phyloP scores from a whole-genome alignment of 2,329 filamentous ascomycete genomes.

The Cladophialophora yegresii region DNA sequence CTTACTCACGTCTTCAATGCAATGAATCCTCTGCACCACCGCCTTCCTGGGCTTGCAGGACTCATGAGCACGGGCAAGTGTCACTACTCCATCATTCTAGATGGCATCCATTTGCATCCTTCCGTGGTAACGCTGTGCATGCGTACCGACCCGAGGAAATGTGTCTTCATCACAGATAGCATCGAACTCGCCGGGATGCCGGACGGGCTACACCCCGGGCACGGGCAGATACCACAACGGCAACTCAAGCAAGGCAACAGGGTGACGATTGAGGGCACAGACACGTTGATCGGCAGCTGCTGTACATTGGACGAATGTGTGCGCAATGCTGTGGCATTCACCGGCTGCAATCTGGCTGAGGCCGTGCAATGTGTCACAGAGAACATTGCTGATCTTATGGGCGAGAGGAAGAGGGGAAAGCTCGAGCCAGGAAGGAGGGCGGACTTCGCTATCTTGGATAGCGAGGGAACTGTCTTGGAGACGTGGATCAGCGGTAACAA shows the following conservation, averaged over 20 bases:
- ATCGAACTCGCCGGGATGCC: slow-evolving; percentile 57
- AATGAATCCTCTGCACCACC: slow-evolving; percentile 55
- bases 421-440: slow-evolving; percentile 51
- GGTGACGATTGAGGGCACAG: slow-evolving; percentile 55
- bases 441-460: slow-evolving; percentile 53
- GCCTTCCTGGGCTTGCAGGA: slow-evolving; percentile 56
- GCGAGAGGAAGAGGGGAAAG: slow-evolving; percentile 48
- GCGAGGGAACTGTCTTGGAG: slow-evolving; percentile 51
- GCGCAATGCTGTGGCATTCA: slow-evolving; percentile 48
- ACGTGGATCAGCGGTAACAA: slow-evolving; percentile 55
- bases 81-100: slow-evolving; percentile 57
- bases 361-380: slow-evolving; percentile 55
- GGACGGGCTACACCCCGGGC: slow-evolving; percentile 55
- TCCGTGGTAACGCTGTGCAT: slow-evolving; percentile 53
- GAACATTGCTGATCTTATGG: slow-evolving; percentile 56
- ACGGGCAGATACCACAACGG: slow-evolving; percentile 54
- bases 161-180: slow-evolving; percentile 57
- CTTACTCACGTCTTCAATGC: slow-evolving; percentile 60
- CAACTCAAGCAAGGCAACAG: slow-evolving; percentile 54
- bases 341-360: slow-evolving; percentile 51
- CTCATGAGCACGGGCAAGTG: slow-evolving; percentile 44
- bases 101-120: slow-evolving; percentile 58
- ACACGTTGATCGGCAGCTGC: slow-evolving; percentile 58
- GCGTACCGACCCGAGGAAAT: slow-evolving; percentile 49
- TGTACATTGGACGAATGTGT: slow-evolving; percentile 55